Evolutionary conservation across 2,329 filamentous ascomycete species (phyloP), one percentile per base, ranked within the genome.

Genomic region (Geosmithia flava): DNA sequence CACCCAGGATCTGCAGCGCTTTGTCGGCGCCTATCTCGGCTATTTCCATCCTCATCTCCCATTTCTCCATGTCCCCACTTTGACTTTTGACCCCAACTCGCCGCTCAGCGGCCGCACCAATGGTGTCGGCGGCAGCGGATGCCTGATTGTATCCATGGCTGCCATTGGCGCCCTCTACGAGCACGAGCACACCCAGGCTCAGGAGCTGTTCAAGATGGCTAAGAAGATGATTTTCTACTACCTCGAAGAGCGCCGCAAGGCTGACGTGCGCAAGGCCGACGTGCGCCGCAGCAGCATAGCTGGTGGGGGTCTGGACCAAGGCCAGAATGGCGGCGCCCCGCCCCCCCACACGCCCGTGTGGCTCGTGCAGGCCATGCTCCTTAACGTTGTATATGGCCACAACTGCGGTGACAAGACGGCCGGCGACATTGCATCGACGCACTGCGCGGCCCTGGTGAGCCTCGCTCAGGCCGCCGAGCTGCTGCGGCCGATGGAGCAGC

Each of bases 141-240:
- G 91, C 62, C 72, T 93, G 52, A 81, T 91, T 49, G 73, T 93
- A 37, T 86, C 85, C 17, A 90, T 91, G 78, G 83, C 85, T 29
- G 85, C 87, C n/a, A 70, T 75, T 55, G 87, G 86, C 20, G 85
- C 87, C 37, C 71, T 96, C 40, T 96, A 95, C 66, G 91, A 96
- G 67, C 80, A 83, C 59, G 90, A 97, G 51, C 80, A 83, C 50
- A 73, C 75, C 27, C 78, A 84, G 48, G 94, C 90, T 20, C 85
- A 84, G 61, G 85, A 94, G 44, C 68, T 98, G 7, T 96, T 96
- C 58, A 87, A 95, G 55, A 84, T 89, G 60, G 87, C 90, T 45
- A 96, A 96, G 71, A 94, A 89, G 67, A 88, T 95, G 83, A 94
- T 97, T 50, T 83, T 91, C 53, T 74, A 90, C 52, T 95, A 95